These are phyloP conservation scores for Pleoardoris graminearum DNA, from an alignment of 2,329 filamentous ascomycete genomes.

Conservation along the genomic window DNA sequence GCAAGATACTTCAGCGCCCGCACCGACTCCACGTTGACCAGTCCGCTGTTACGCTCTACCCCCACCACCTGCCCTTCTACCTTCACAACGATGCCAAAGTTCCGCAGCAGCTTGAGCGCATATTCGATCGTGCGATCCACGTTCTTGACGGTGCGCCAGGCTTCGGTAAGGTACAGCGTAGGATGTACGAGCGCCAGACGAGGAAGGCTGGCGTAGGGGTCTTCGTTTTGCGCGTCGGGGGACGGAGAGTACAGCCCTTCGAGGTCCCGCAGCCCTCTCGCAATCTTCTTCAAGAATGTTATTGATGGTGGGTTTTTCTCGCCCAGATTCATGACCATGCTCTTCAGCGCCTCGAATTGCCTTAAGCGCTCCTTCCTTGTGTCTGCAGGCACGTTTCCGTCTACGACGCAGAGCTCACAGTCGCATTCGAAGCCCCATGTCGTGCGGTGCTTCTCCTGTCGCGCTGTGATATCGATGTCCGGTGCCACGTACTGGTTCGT, in stretches of 20 bases:
- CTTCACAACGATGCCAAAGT: conserved; percentile 24
- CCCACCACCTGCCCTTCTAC: conserved; percentile 11
- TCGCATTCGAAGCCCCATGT: conserved; percentile 30
- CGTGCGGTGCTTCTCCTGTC: conserved; percentile 20
- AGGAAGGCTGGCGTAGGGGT: conserved; percentile 20
- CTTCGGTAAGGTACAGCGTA: conserved; percentile 27
- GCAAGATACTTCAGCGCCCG: conserved; percentile 26
- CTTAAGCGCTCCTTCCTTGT: conserved; percentile 12
- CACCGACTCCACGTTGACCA: conserved; percentile 29
- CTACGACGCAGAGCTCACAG: conserved; percentile 22
- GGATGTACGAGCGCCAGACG: conserved; percentile 29
- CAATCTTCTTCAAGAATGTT: conserved; percentile 29
- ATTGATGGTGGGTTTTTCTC: conserved; percentile 15
- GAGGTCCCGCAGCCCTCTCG: conserved; percentile 17
- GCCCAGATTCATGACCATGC: conserved; percentile 21
- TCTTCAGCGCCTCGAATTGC: conserved; percentile 26
- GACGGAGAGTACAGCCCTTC: conserved; percentile 19
- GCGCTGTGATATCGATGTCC: conserved; percentile 21
- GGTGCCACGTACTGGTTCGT: conserved; percentile 29
- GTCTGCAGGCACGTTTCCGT: conserved; percentile 9
- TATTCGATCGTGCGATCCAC: conserved; percentile 25
- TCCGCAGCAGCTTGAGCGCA: conserved; percentile 21
- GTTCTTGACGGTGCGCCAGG: conserved; percentile 25
- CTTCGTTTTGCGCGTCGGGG: conserved; percentile 1
- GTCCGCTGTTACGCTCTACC: conserved; percentile 17